Percentiles rank a stretch among this genome's conserved stretches.
Evolutionary conservation across 1,284 basidiomycete genomes (phyloP).

Genomic region (Rhodofomes roseus): DNA sequence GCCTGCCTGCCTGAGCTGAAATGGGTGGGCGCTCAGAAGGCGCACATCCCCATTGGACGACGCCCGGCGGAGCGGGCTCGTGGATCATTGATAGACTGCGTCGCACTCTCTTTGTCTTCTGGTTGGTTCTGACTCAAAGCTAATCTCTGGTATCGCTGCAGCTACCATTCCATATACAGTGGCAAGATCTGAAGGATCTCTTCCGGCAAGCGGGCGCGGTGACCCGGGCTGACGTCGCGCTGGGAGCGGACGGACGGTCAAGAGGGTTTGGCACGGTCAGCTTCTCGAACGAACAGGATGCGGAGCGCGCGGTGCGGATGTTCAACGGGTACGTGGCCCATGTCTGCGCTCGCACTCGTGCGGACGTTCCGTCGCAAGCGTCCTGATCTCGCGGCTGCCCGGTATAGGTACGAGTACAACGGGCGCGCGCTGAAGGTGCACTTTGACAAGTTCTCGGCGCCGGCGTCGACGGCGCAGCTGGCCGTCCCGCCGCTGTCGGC

Average conservation of each 20-base stretch:
- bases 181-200: constrained; percentile 96
- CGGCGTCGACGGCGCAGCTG: constrained; percentile 23
- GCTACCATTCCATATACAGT: constrained; percentile 96
- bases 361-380: background rate
- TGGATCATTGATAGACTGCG: no score
- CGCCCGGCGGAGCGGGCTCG: no score
- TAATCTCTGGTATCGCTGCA: constrained; percentile 27
- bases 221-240: constrained; percentile 84
- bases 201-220: constrained; percentile 88
- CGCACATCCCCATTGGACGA: no score
- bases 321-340: constrained; percentile 72
- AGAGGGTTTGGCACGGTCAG: constrained; percentile 88
- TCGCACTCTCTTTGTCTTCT: no score
- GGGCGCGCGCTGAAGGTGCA: constrained; percentile 84
- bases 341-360: background rate
- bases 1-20: background rate
- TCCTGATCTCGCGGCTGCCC: background rate
- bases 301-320: constrained; percentile 80
- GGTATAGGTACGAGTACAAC: constrained; percentile 79
- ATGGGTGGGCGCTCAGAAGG: no score
- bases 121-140: background rate
- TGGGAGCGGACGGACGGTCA: constrained; percentile 79
- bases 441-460: constrained; percentile 71
- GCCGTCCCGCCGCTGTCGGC: constrained; percentile 20
- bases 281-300: constrained; percentile 82